Evolutionary conservation across 192 early-diverging fungal genomes (phyloP), one percentile per base, ranked within the genome.

Genomic region (Backusella luteola): DNA sequence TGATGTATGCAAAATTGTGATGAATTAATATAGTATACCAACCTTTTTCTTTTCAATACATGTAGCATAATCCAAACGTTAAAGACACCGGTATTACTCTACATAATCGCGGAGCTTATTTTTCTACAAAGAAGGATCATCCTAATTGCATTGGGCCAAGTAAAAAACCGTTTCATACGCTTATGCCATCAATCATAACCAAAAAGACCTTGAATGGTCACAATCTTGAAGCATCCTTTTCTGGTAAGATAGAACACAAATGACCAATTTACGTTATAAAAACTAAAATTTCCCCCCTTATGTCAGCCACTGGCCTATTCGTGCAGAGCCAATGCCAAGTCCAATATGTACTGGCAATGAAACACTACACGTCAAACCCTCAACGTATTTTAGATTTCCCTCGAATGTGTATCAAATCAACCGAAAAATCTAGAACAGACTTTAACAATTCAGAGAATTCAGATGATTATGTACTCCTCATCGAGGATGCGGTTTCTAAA

Each of bases 261-360:
- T 12, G 19, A 21, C 4, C 0, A 11, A 59, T 59, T 9, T 26
- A 12, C 2, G 12, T 59, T 59, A 26, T 59, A 7, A 56, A 9
- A 56, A 8, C 23, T 5, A 12, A 26, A 0, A 17, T 44, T 3
- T 21, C 3, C 14, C 21, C 6, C 7, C 6, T 59, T 59, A 9
- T 59, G 84, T 86, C 66, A 93, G 84, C 83, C 23, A 81, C 93
- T 90, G 94, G 94, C 39, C 90, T 88, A 4, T 92, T 87, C 76
- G 91, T 91, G 87, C 94, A 95, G 77, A 92, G 92, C 15, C 94
- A 95, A 83, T 91, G 92, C 17, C 93, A 95, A 46, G 79, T 94
- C 2, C 94, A 95, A 82, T 88, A 92, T 11, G 79, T 95, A 59
- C 63, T 94, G 41, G 91, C 93, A 73, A 78, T 91, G n/a, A 68